Base-by-base conservation (phyloP, 208 protist genomes). In the Vickermania spadyakhi region DNA sequence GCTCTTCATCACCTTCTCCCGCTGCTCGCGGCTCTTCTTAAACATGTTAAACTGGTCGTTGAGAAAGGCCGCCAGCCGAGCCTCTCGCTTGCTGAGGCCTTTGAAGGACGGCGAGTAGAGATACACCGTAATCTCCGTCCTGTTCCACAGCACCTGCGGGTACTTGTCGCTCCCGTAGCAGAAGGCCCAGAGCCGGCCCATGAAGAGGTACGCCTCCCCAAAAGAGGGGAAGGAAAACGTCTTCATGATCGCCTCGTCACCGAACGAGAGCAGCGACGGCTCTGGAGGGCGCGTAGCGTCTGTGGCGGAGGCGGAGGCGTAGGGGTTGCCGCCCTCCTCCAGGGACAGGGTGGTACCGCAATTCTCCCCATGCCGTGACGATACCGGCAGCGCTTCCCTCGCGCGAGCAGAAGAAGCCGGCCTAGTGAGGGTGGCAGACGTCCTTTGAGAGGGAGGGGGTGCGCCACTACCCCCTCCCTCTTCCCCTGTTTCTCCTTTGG, bases 31-130 rank as follows among this genome's bases (percentile, higher is more conserved):
- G 49, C 80, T 86, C 60, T 93, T 93, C 56, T 72, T 74, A 29
- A 77, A 56, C 82, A 93, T 89, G 73, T 90, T 90, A 68, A 79
- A 89, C 62, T 89, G 81, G 62, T 93, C 86, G 31, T 93, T 93
- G 30, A 90, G 45, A 70, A 93, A 93, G 22, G 86, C 86, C 21
- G 86, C 86, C 26, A 93, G 56, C 11, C 81, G 71, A 1, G 86
- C 86, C 75, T 93, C 82, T 7, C 86, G 81, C 52, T 81, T 83
- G 67, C 79, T 90, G 31, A 93, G 51, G 1, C 86, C 86, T n/a
- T 73, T 71, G 53, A 90, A 93, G 23, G 79, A 84, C 1, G 82
- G 77, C 11, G 82, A 90, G 75, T 90, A 93, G 57, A 93, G 72
- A 62, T 88, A 88, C 3, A 93, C 76, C 2, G 81, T 90, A 54